Percentiles rank a stretch among this genome's conserved stretches.
phyloP scores from a whole-genome alignment of 257 asterid species.

The Salvia miltiorrhiza region DNA sequence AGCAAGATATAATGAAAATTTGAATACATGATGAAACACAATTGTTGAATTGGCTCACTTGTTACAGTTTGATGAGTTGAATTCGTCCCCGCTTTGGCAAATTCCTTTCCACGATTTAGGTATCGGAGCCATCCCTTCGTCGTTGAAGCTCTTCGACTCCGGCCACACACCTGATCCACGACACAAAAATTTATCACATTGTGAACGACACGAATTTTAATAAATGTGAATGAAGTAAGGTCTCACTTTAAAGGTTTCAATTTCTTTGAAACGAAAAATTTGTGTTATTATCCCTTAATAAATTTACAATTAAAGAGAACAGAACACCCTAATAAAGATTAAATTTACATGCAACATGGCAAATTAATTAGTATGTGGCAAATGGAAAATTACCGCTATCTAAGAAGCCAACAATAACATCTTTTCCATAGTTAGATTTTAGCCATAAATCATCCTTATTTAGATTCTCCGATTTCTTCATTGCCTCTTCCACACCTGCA shows the following conservation, averaged over 20 bases:
- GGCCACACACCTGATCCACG: constrained; percentile 78
- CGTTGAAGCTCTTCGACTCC: constrained; percentile 74
- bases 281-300: too few relatives aligned
- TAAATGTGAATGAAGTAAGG: too few relatives aligned
- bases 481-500: constrained; percentile 47
- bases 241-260: too few relatives aligned
- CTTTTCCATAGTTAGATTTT: constrained; percentile 65
- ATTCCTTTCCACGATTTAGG: constrained; percentile 83
- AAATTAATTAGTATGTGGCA: not conserved
- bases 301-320: too few relatives aligned
- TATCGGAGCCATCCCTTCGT: constrained; percentile 58
- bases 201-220: too few relatives aligned
- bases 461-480: not conserved
- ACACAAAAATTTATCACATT: too few relatives aligned
- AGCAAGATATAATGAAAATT: too few relatives aligned
- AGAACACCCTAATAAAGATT: not conserved
- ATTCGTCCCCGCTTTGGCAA: constrained; percentile 70
- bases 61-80: constrained; percentile 72
- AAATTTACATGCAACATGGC: not conserved
- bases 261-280: too few relatives aligned
- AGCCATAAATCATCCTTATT: constrained; percentile 47
- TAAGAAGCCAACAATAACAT: constrained; percentile 65
- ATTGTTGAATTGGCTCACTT: constrained; percentile 37
- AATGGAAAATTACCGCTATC: constrained; percentile 56
- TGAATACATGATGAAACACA: too few relatives aligned